These are phyloP conservation scores for Candida vartiovaarae DNA, from an alignment of 805 yeast genomes.

Conservation along the genomic window DNA sequence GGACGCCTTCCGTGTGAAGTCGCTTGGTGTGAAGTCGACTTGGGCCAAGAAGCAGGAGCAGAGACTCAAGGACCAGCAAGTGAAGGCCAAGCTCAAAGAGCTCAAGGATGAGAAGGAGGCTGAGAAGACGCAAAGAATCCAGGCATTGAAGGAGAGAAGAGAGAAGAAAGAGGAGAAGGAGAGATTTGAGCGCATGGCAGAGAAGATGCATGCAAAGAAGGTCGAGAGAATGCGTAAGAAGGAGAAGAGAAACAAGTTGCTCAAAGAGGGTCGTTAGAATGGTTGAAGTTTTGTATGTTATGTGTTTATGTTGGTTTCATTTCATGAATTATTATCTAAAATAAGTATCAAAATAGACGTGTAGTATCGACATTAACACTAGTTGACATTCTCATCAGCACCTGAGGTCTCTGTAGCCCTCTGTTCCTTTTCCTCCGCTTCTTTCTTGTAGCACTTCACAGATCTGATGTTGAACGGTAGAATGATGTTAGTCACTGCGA, in stretches of 20 bases:
- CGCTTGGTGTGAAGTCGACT: slow-evolving; percentile 46
- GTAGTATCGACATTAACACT: neutral
- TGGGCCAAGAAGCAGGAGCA: slow-evolving; percentile 67
- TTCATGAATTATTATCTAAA: neutral
- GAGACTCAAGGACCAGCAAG: slow-evolving; percentile 55
- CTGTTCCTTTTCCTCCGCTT: slow-evolving; percentile 11
- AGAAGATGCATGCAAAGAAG: slow-evolving; percentile 86
- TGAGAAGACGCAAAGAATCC: slow-evolving; percentile 45
- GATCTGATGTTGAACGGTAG: slow-evolving; percentile 29
- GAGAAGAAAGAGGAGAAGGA: slow-evolving; percentile 84
- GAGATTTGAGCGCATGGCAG: slow-evolving; percentile 74
- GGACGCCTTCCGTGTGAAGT: slow-evolving; percentile 55
- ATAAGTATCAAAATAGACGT: no score
- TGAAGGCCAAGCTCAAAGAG: slow-evolving; percentile 62
- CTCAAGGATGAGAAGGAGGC: slow-evolving; percentile 73
- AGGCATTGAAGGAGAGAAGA: slow-evolving; percentile 61
- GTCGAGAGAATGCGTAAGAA: slow-evolving; percentile 83
- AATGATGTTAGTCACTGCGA: slow-evolving; percentile 32
- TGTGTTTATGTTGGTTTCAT: neutral
- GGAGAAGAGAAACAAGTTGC: slow-evolving; percentile 91
- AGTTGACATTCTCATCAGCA: no score
- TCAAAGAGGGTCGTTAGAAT: slow-evolving; percentile 67
- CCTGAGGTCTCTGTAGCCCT: slow-evolving; percentile 2
- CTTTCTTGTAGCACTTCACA: slow-evolving; percentile 8
- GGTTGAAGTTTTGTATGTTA: neutral